Evolutionary conservation across 495 filamentous ascomycete genomes (phyloP).

Genomic region (Podospora tetraspora): DNA sequence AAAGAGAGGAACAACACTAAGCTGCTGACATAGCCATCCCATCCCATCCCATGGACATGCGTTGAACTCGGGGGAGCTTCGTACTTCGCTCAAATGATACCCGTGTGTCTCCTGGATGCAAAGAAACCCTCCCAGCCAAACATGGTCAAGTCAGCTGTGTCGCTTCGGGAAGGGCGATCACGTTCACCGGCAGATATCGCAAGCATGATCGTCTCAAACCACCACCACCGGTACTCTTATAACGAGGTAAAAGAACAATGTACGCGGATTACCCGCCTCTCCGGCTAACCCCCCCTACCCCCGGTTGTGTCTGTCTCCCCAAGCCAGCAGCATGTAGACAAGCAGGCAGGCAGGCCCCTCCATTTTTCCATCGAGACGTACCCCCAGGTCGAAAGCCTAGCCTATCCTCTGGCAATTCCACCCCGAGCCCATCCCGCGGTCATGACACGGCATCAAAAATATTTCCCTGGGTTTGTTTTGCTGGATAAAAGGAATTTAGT

Average conservation of each 20-base stretch:
- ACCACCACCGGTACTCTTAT: conserved; percentile 19
- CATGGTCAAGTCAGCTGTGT: background rate
- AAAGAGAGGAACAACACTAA: too few relatives aligned
- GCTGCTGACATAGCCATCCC: background rate
- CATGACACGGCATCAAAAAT: background rate
- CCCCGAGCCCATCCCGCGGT: background rate
- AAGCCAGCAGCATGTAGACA: background rate
- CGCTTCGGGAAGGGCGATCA: too few relatives aligned
- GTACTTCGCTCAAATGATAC: too few relatives aligned
- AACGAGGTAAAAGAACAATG: conserved; percentile 34
- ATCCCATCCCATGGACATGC: background rate
- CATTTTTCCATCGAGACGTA: background rate
- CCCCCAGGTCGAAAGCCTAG: background rate
- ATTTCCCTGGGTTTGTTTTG: background rate
- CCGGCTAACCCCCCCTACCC: conserved; percentile 12
- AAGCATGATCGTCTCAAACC: background rate
- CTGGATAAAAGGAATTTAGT: conserved; percentile 25
- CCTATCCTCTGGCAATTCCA: background rate
- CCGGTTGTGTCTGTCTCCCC: background rate
- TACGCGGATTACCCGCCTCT: conserved; percentile 42
- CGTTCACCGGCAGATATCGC: background rate
- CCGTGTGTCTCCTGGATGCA: background rate
- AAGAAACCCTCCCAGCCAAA: background rate
- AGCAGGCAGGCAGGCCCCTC: background rate
- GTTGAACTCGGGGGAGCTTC: background rate